Conservation (phyloP, 1,284 basidiomycete genomes). For the Trametes sp. region DNA sequence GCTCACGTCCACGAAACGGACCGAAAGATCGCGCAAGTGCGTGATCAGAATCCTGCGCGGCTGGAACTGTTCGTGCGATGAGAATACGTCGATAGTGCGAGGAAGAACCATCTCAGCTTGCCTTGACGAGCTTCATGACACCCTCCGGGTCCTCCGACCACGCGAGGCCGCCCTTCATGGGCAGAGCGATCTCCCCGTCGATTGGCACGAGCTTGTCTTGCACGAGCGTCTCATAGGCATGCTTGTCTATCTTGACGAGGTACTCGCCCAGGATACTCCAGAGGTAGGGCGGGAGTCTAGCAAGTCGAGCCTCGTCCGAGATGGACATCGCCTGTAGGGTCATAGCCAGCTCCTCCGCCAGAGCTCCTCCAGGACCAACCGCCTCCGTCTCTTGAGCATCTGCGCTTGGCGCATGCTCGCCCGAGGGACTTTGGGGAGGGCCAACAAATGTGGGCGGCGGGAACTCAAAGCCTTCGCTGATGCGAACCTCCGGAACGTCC, state of each 20-base stretch:
- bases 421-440: slow-evolving; percentile 11
- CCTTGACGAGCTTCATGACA: slow-evolving; percentile 60
- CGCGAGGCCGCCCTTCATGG: slow-evolving; percentile 59
- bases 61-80: slow-evolving; percentile 55
- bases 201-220: slow-evolving; percentile 17
- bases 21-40: slow-evolving; percentile 66
- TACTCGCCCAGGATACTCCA: slow-evolving; percentile 50
- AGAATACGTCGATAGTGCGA: neutral
- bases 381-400: slow-evolving; percentile 15
- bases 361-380: slow-evolving; percentile 32
- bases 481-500: slow-evolving; percentile 46
- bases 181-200: slow-evolving; percentile 38
- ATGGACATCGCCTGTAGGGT: slow-evolving; percentile 53
- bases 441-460: slow-evolving; percentile 58
- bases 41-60: slow-evolving; percentile 75
- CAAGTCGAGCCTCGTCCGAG: slow-evolving; percentile 47
- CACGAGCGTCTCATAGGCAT: slow-evolving; percentile 49
- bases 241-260: slow-evolving; percentile 53
- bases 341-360: slow-evolving; percentile 50
- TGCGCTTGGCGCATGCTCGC: neutral
- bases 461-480: slow-evolving; percentile 60
- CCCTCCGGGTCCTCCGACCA: slow-evolving; percentile 55
- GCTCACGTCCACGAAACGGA: slow-evolving; percentile 76
- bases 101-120: slow-evolving; percentile 29
- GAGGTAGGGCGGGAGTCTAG: slow-evolving; percentile 51